Evolutionary conservation across 768 basidiomycete genomes (phyloP).

Genomic region (Cystofilobasidium ferigula): DNA sequence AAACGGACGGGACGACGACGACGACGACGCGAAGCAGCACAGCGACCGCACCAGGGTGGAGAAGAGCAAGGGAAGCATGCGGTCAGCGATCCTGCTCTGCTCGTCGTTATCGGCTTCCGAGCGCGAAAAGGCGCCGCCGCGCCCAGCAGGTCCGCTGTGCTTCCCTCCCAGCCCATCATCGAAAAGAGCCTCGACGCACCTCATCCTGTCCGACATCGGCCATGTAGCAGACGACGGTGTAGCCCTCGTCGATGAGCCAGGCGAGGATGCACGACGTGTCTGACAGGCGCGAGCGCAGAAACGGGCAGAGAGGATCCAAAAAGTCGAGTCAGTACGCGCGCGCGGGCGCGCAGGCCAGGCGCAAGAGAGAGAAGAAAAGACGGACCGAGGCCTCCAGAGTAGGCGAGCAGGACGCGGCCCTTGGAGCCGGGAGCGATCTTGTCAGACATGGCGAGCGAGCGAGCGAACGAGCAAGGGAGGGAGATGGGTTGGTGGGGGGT

Average conservation of each 20-base stretch:
- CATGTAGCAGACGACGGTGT: slow-evolving; percentile 89
- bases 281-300: slow-evolving; percentile 34
- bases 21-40: too few relatives aligned
- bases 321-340: slow-evolving; percentile 1
- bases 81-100: too few relatives aligned
- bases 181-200: slow-evolving; percentile 23
- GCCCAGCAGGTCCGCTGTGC: too few relatives aligned
- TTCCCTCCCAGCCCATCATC: too few relatives aligned
- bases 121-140: too few relatives aligned
- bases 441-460: slow-evolving; percentile 15
- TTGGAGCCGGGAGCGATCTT: slow-evolving; percentile 34
- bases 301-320: not conserved
- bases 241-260: slow-evolving; percentile 96
- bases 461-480: not conserved
- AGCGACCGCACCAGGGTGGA: not conserved
- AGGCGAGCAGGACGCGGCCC: slow-evolving; percentile 89
- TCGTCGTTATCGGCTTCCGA: too few relatives aligned
- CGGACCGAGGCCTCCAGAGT: slow-evolving; percentile 94
- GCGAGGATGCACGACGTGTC: slow-evolving; percentile 99
- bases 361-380: slow-evolving; percentile 24
- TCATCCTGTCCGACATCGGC: slow-evolving; percentile 41
- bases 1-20: too few relatives aligned
- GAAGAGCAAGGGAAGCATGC: not conserved
- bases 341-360: not conserved
- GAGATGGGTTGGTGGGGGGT: not conserved